Base-by-base conservation (phyloP, 306 rosid species). In the Biancaea sappan region DNA sequence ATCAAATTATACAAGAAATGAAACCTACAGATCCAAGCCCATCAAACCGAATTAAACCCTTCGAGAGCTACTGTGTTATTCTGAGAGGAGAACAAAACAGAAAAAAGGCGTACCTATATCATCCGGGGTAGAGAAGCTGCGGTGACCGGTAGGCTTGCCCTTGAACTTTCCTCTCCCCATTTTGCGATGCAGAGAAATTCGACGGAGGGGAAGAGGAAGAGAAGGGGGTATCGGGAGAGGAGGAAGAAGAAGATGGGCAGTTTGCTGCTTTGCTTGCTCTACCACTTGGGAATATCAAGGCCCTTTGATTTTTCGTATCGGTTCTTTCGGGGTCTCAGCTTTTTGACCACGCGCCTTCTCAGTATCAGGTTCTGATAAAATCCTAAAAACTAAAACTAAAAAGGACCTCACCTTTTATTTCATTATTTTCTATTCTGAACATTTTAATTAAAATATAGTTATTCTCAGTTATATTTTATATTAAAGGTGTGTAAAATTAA, bases 101-200 rank as follows among this genome's bases (percentile, higher is more conserved):
- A n/a, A 60, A 38, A 8, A 15, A 18, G 10, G 34, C 24, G 72
- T 77, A 87, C 95, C 84, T 51, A 89, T 65, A 50, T 89, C 95
- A 78, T 85, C 95, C 22, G 79, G 86, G 74, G 74, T 80, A 62
- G 95, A 89, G 85, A 89, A 89, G 74, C 73, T 74, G 83, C 95
- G 92, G 76, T 81, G 92, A 8, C 95, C 95, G 7, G 90, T 89
- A 72, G 95, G 95, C 87, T 89, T 87, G 80, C 79, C 78, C 86
- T 89, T 89, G 95, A 72, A 87, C 90, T 85, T 85, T 66, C 95
- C 92, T 75, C 95, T 89, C 51, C 84, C 90, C 95, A 89, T 89
- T 46, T 66, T 66, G 19, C 16, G n/a, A 65, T 15, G 29, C 40
- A 63, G 66, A 24, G 48, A 59, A 69, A 11, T 53, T 25, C 44